Evolutionary conservation across 2,329 filamentous ascomycete species (phyloP).

Genomic region (Beauveria caledonica): DNA sequence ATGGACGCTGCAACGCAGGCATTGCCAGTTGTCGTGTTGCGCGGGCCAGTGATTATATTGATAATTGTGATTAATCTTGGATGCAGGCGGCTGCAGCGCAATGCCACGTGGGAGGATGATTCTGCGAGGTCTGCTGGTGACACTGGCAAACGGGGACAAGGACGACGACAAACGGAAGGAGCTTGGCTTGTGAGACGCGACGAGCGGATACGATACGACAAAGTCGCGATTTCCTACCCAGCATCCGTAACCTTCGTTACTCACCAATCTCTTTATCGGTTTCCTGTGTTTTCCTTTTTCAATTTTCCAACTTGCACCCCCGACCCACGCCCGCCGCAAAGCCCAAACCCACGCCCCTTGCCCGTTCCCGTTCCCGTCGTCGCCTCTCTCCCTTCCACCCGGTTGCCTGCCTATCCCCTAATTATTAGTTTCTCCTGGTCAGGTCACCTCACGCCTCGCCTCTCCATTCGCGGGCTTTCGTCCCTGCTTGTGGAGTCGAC

Average conservation of each 20-base stretch:
- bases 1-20: not conserved
- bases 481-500: not conserved
- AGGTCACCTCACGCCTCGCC: not conserved
- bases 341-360: constrained; percentile 1
- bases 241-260: too few species aligned
- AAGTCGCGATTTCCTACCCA: not conserved
- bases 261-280: too few species aligned
- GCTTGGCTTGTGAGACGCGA: not conserved
- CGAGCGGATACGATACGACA: not conserved
- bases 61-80: not conserved
- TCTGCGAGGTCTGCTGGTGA: not conserved
- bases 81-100: not conserved
- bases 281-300: not conserved
- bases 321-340: not conserved
- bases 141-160: not conserved
- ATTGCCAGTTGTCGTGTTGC: not conserved
- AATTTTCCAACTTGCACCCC: not conserved
- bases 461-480: constrained; percentile 4
- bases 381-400: not conserved
- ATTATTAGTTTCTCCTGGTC: not conserved
- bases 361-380: not conserved
- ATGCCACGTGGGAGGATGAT: not conserved
- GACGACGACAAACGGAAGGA: not conserved
- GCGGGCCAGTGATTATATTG: not conserved
- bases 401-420: not conserved